Conservation (phyloP, 805 yeast genomes). For the Diddensiella santjacobensis region DNA sequence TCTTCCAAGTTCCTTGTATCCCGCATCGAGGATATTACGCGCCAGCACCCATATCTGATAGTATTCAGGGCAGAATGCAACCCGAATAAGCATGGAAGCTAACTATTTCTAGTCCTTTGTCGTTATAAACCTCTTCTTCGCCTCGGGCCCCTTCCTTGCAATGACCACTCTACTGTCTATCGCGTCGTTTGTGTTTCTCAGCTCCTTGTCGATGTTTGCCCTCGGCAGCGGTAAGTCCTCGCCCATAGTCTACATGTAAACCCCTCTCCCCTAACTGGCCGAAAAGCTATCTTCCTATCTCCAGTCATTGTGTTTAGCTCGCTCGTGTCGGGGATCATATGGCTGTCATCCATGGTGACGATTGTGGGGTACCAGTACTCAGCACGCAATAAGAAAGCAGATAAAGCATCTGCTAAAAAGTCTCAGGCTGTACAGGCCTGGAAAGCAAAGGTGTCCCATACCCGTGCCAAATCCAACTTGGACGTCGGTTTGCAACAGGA, state of each 20-base stretch:
- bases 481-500: not conserved
- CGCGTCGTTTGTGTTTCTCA: conserved; percentile 1
- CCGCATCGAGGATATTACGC: not conserved
- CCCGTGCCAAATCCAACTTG: not conserved
- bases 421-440: conserved; percentile 1
- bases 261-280: not conserved
- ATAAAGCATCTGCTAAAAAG: not conserved
- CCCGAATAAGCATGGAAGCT: too few species aligned
- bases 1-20: not conserved
- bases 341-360: conserved; percentile 6
- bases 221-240: not conserved
- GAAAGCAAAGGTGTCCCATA: conserved; percentile 1
- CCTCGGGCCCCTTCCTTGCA: not conserved
- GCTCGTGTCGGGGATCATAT: conserved; percentile 1
- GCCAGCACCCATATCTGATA: not conserved
- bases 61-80: not conserved
- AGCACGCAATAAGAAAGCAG: not conserved
- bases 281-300: conserved; percentile 6
- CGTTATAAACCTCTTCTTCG: not conserved
- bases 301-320: conserved; percentile 1
- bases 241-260: not conserved
- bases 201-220: conserved; percentile 5
- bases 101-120: too few species aligned
- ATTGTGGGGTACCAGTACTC: conserved; percentile 15
- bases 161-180: not conserved